Base-by-base conservation (phyloP, 306 rosid species). In the Lagenaria siceraria region DNA sequence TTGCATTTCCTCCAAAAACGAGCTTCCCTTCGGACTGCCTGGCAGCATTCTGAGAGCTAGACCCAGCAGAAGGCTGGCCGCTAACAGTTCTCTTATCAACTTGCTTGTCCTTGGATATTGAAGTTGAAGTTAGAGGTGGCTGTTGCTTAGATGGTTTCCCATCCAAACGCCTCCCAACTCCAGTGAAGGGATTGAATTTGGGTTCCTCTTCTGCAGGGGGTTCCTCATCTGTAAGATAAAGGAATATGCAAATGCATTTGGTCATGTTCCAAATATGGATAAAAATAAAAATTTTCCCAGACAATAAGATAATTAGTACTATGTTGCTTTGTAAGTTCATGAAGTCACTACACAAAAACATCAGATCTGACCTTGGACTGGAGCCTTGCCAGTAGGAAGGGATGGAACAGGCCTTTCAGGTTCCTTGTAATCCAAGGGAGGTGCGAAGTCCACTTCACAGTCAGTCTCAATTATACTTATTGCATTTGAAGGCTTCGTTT, bases 381-480 rank as follows among this genome's bases (percentile, higher is more conserved):
- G 51, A 25, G 91, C 92, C 87, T 92, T 90, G 85, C 87, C 84
- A 24, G 78, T 22, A 69, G 88, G 87, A 82, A 11, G 61, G 63
- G 88, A 33, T 33, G 35, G 35, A 81, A 59, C 38, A 25, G 90
- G 87, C 87, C 17, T 95, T 81, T 92, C 97, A 53, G 97, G 99
- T 86, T 95, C 99, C 89, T 92, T 90, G 89, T 95, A 95, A 86
- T 95, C 99, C 59, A 95, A 80, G 48, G 99, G 99, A 78, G 99
- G 99, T 78, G 99, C 99, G 79, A 95, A 95, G 86, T 95, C 99
- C 74, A 95, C 97, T 84, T 92, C 99, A 86, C 99, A 95, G 84
- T 95, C 99, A 1, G 97, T 95, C 90, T 95, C 99, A 54, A 95
- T 95, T 77, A 95, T 95, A 87, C 90, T 92, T 82, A 92, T 95